Conservation (phyloP, 2,329 filamentous ascomycete species). For the Trichoderma aggressivum region DNA sequence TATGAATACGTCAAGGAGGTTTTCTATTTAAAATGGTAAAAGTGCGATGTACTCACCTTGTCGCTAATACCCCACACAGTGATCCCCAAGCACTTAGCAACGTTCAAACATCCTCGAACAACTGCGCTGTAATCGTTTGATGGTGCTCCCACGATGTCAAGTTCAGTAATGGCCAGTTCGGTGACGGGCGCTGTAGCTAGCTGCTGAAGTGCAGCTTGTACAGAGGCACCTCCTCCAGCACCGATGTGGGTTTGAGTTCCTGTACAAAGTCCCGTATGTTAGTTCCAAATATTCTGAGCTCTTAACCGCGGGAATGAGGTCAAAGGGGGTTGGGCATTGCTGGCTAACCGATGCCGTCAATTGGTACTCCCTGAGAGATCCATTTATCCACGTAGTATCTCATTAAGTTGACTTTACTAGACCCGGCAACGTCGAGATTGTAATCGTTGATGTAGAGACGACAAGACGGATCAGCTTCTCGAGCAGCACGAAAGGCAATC, state of each 20-base stretch:
- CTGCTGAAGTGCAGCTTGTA: background rate
- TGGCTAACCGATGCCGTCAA: background rate
- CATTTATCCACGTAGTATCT: background rate
- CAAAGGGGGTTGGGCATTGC: background rate
- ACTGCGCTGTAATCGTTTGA: background rate
- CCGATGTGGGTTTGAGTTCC: background rate
- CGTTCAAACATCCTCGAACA: background rate
- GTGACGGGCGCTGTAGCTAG: background rate
- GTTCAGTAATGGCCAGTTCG: background rate
- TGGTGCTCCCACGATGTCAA: background rate
- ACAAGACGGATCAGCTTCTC: background rate
- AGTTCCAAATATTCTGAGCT: background rate
- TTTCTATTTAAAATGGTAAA: background rate
- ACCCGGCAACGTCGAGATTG: background rate
- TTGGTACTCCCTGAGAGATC: constrained; percentile 6
- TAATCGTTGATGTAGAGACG: constrained; percentile 8
- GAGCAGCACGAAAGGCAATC: background rate
- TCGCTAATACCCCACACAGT: background rate
- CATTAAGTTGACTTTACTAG: background rate
- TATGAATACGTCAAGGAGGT: background rate
- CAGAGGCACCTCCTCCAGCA: background rate
- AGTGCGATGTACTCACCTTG: background rate
- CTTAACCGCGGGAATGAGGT: background rate
- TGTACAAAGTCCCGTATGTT: background rate
- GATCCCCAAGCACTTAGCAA: background rate